phyloP scores from a whole-genome alignment of 2,329 filamentous ascomycete species.

The Penicillium sp. region DNA sequence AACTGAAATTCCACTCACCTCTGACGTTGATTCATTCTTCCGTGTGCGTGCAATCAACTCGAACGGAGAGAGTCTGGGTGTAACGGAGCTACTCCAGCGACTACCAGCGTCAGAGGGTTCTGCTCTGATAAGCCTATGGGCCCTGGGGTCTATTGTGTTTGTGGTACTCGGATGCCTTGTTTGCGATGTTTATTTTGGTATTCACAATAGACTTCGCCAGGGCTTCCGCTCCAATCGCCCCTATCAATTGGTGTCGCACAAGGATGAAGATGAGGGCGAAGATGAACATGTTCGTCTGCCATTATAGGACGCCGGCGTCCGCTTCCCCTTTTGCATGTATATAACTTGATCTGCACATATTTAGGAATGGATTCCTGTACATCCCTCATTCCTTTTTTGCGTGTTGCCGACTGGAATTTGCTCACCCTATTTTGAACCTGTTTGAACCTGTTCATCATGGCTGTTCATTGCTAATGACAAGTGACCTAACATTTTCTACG shows the following conservation, averaged over 20 bases:
- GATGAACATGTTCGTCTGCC: constrained; percentile 9
- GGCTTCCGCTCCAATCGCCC: neutral
- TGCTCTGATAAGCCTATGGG: constrained; percentile 2
- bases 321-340: constrained; percentile 6
- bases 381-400: no score
- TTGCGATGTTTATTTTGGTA: constrained; percentile 12
- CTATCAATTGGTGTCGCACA: constrained; percentile 14
- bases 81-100: constrained; percentile 18
- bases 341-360: constrained; percentile 4
- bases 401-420: no score
- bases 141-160: constrained; percentile 1
- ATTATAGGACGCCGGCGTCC: constrained; percentile 14
- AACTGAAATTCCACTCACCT: constrained; percentile 14
- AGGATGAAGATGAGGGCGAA: constrained; percentile 12
- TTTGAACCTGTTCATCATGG: no score
- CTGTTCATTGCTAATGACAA: no score
- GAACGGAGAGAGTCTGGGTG: constrained; percentile 20
- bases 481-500: no score
- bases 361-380: neutral
- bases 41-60: constrained; percentile 21
- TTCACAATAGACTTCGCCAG: constrained; percentile 2
- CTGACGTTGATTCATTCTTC: constrained; percentile 16
- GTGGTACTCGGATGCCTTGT: constrained; percentile 12
- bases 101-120: neutral
- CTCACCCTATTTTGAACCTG: no score